These are phyloP conservation scores for Casuarina equisetifolia DNA, from an alignment of 306 rosid species.

Conservation along the genomic window DNA sequence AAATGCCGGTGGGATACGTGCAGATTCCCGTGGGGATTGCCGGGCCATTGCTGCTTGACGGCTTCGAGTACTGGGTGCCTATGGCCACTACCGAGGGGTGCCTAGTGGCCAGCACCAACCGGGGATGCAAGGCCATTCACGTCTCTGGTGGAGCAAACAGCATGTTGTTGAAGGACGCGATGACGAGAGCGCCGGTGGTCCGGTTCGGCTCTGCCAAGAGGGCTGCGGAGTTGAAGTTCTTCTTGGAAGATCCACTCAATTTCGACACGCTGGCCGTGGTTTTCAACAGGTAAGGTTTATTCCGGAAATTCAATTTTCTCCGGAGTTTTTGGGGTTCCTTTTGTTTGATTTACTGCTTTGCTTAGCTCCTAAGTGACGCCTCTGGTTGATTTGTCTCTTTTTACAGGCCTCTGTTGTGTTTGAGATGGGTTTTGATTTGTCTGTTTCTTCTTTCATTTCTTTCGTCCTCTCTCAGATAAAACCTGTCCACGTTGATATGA, in stretches of 20 bases:
- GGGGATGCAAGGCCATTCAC: constrained; percentile 84
- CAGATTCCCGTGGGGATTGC: constrained; percentile 95
- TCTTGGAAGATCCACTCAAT: constrained; percentile 64
- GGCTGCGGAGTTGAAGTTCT: constrained; percentile 77
- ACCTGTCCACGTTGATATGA: neutral
- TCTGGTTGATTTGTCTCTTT: neutral
- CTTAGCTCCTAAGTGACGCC: neutral
- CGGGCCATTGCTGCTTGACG: constrained; percentile 78
- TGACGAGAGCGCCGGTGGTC: constrained; percentile 91
- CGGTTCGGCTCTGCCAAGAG: constrained; percentile 65
- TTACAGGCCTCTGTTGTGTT: neutral
- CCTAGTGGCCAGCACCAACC: constrained; percentile 83
- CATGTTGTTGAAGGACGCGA: constrained; percentile 62
- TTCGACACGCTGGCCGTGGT: constrained; percentile 51
- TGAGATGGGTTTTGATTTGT: neutral
- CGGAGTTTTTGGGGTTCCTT: neutral
- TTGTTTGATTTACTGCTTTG: neutral
- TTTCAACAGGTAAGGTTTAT: constrained; percentile 56
- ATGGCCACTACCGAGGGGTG: constrained; percentile 95
- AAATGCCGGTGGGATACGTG: constrained; percentile 85
- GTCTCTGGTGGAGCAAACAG: constrained; percentile 72
- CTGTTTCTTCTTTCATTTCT: neutral
- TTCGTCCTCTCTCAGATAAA: neutral
- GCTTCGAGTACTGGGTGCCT: constrained; percentile 63
- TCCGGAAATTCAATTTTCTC: neutral